Evolutionary conservation across 2,329 filamentous ascomycete species (phyloP).

Genomic region (Thielaviopsis ethacetica): DNA sequence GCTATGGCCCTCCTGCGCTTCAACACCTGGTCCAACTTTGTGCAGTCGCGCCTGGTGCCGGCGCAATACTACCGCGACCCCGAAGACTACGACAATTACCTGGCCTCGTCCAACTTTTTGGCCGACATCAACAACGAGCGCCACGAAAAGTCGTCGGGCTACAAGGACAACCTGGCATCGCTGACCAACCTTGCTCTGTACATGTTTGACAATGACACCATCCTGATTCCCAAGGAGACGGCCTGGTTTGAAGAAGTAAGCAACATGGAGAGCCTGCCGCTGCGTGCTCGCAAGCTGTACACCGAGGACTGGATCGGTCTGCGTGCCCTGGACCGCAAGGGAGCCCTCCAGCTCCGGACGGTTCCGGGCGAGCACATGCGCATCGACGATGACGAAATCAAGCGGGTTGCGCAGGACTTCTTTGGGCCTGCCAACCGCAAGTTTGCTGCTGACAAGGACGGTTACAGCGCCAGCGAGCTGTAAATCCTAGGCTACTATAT

Average conservation of each 20-base stretch:
- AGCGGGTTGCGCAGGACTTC: constrained; percentile 47
- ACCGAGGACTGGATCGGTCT: constrained; percentile 88
- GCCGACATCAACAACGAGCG: constrained; percentile 97
- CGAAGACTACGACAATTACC: constrained; percentile 51
- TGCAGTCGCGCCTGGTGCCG: constrained; percentile 69
- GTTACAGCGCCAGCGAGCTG: constrained; percentile 1
- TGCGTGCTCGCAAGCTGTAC: constrained; percentile 60
- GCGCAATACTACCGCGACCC: constrained; percentile 86
- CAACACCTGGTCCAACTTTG: constrained; percentile 65
- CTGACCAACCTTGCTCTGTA: constrained; percentile 77
- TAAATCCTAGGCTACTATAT: not conserved
- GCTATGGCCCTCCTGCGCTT: constrained; percentile 62
- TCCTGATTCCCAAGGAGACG: constrained; percentile 78
- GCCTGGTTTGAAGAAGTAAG: constrained; percentile 85
- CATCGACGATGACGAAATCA: constrained; percentile 49
- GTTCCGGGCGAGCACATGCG: constrained; percentile 73
- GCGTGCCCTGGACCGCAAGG: constrained; percentile 60
- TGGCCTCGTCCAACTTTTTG: constrained; percentile 70
- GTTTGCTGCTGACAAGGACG: constrained; percentile 15
- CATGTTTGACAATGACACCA: constrained; percentile 72
- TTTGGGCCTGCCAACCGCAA: constrained; percentile 37
- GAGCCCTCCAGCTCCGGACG: constrained; percentile 58
- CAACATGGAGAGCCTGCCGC: constrained; percentile 44
- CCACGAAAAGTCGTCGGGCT: constrained; percentile 51
- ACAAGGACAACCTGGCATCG: constrained; percentile 50